phyloP scores from a whole-genome alignment of 768 basidiomycete species.

The Collybiopsis luxurians region DNA sequence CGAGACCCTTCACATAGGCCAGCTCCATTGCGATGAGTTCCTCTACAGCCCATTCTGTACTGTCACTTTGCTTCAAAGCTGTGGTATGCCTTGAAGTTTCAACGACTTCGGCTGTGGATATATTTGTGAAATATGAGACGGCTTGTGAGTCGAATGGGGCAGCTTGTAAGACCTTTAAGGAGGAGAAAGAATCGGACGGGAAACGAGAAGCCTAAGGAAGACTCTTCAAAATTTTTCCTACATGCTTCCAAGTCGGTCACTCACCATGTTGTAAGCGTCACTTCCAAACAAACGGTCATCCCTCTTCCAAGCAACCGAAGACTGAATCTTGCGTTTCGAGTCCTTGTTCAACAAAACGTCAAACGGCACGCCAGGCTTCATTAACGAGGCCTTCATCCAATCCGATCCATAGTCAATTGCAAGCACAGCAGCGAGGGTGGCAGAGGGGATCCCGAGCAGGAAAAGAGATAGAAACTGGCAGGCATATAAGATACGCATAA shows the following conservation, averaged over 20 bases:
- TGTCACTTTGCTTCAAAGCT: conserved; percentile 56
- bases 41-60: conserved; percentile 76
- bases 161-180: conserved; percentile 81
- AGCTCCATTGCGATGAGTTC: conserved; percentile 95
- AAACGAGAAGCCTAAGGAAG: conserved; percentile 79
- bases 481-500: conserved; percentile 37
- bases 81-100: conserved; percentile 61
- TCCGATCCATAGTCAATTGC: conserved; percentile 99
- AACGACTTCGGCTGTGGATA: conserved; percentile 50
- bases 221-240: background rate
- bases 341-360: conserved; percentile 96
- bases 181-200: conserved; percentile 83
- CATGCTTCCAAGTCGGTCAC: conserved; percentile 33
- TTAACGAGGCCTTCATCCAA: conserved; percentile 94
- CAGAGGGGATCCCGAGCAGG: conserved; percentile 34
- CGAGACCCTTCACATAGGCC: conserved; percentile 84
- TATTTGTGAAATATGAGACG: conserved; percentile 55
- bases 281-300: conserved; percentile 86
- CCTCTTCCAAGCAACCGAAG: conserved; percentile 89
- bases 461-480: conserved; percentile 38
- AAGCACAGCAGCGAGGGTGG: conserved; percentile 71
- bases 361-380: conserved; percentile 93
- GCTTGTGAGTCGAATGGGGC: conserved; percentile 57
- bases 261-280: conserved; percentile 85
- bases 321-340: conserved; percentile 93